Evolutionary conservation across 1,284 basidiomycete species (phyloP).

Genomic region (Ganoderma boninense): DNA sequence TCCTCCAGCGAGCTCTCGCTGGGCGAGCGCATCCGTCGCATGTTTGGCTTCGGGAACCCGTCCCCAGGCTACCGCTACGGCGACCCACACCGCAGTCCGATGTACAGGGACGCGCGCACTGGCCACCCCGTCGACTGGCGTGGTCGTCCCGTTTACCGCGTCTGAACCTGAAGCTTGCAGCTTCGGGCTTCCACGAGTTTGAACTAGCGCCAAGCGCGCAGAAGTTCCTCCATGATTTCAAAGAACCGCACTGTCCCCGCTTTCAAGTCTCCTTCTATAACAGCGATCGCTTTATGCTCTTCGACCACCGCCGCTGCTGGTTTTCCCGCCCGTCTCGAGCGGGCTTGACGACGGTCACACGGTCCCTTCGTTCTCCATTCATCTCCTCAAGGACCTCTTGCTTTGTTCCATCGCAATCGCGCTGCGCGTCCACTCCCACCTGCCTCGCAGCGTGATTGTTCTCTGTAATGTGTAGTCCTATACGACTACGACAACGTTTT

Average conservation of each 20-base stretch:
- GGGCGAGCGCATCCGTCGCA: conserved; percentile 59
- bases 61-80: conserved; percentile 46
- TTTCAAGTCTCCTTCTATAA: conserved; percentile 2
- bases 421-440: neutral
- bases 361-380: neutral
- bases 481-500: conserved; percentile 8
- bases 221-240: neutral
- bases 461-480: conserved; percentile 19
- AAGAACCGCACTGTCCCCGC: neutral
- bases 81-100: conserved; percentile 13
- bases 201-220: conserved; percentile 27
- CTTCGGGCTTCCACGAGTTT: conserved; percentile 5
- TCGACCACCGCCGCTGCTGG: neutral
- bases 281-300: neutral
- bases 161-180: conserved; percentile 42
- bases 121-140: conserved; percentile 60
- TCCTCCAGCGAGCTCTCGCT: conserved; percentile 39
- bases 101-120: conserved; percentile 57
- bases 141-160: conserved; percentile 59
- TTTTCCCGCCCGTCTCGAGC: neutral
- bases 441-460: conserved; percentile 5
- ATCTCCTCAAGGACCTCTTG: neutral
- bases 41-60: conserved; percentile 60
- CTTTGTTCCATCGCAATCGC: neutral
- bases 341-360: neutral